These are phyloP conservation scores for Candida sojae DNA, from an alignment of 1,139 yeast genomes.

Conservation along the genomic window DNA sequence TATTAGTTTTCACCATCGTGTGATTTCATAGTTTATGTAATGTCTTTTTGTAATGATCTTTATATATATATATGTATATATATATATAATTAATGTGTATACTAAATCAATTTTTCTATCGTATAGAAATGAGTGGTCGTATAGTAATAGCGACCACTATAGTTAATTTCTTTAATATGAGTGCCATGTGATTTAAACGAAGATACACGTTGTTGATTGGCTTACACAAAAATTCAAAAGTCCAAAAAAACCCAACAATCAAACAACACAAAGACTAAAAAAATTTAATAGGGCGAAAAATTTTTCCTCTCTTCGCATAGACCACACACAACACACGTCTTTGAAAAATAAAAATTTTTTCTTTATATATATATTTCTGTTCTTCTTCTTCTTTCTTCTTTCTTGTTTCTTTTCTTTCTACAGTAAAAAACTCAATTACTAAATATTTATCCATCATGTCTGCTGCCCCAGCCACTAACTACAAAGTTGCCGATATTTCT, in stretches of 20 bases:
- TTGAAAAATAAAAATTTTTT: not conserved
- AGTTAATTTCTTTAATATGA: too few relatives aligned
- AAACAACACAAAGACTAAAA: not conserved
- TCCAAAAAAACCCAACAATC: not conserved
- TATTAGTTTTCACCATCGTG: too few relatives aligned
- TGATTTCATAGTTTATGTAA: not conserved
- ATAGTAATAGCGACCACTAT: too few relatives aligned
- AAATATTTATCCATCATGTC: conserved; percentile 20
- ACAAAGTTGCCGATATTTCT: conserved; percentile 98
- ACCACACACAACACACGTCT: too few relatives aligned
- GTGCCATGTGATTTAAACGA: too few relatives aligned
- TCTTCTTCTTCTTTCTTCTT: not conserved
- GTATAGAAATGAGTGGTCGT: too few relatives aligned
- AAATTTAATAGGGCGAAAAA: too few relatives aligned
- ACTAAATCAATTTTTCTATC: too few relatives aligned
- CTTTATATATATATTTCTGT: too few relatives aligned
- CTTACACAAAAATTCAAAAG: not conserved
- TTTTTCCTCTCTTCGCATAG: too few relatives aligned
- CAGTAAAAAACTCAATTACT: not conserved
- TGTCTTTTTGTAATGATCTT: conserved; percentile 1
- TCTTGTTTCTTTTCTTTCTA: not conserved
- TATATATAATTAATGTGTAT: not conserved
- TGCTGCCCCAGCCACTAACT: conserved; percentile 49
- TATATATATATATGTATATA: not conserved
- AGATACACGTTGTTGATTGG: too few relatives aligned